Base-by-base conservation (phyloP, 1,284 basidiomycete genomes). In the Xerocomus alliaceus region DNA sequence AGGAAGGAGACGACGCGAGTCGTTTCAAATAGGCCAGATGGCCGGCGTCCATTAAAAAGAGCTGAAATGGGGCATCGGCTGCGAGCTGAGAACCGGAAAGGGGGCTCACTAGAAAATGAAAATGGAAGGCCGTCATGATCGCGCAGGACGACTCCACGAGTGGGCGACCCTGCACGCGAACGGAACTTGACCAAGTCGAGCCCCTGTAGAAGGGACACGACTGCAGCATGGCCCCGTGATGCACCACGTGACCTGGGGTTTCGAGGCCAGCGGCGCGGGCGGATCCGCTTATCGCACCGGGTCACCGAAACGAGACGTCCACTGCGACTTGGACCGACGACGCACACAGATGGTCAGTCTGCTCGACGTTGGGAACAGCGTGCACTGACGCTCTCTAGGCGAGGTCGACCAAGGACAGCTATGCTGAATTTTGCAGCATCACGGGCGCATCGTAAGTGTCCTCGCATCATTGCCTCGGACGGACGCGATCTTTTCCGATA, bases 381-480 rank as follows among this genome's bases (percentile, higher is more conserved):
- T 39, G 5, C 9, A 11, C 28, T 67, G 37, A 67, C 53, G 0
- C 10, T 2, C 10, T 29, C 34, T 10, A 71, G 68, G 66, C 70
- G 4, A 56, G 58, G 59, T 42, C 68, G n/a, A 54, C 51, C 32
- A 71, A 71, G 54, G 71, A 73, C 28, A 26, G 50, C 12, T 53
- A 57, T 45, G 49, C 77, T 2, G 86, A 90, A 66, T 92, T 92
- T 73, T 83, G 83, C 63, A 73, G 76, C 32, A 81, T 92, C 24
- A 92, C 90, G 17, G 87, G 88, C 60, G 81, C 87, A 60, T 82
- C 87, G 91, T 92, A 78, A 78, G 89, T 85, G 45, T 49, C 41
- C 87, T 83, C 18, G 5, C 9, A 29, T 24, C 52, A 24, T 54
- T 58, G 64, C 26, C 41, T 50, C 20, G 50, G 60, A 60, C 52